Conservation (phyloP, 2,329 filamentous ascomycete genomes). For the Acephala macrosclerotiorum region DNA sequence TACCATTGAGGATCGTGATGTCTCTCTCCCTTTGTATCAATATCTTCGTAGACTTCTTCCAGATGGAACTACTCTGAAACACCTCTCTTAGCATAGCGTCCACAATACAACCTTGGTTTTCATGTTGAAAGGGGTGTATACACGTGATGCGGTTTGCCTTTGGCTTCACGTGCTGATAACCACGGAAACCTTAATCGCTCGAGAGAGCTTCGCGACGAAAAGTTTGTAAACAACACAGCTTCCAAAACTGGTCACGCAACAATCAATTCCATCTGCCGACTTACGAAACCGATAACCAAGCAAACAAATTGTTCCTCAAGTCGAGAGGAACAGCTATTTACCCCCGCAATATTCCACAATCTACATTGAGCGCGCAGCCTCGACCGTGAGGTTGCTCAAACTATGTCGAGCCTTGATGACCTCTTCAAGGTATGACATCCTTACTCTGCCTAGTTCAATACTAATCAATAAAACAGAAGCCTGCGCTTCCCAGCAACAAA, state of each 20-base stretch:
- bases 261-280: not conserved
- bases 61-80: not conserved
- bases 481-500: constrained; percentile 56
- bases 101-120: not conserved
- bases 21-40: not conserved
- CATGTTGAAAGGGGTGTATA: not conserved
- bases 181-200: not conserved
- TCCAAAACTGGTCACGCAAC: not conserved
- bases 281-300: not conserved
- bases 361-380: constrained; percentile 14
- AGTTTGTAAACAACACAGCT: constrained; percentile 4
- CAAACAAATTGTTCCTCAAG: not conserved
- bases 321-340: not conserved
- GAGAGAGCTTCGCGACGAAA: not conserved
- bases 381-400: constrained; percentile 18
- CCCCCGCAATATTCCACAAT: not conserved
- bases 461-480: constrained; percentile 38
- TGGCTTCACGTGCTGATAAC: not conserved
- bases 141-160: not conserved
- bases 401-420: constrained; percentile 42
- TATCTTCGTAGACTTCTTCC: not conserved
- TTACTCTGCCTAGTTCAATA: not conserved
- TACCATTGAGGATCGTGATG: not conserved
- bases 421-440: constrained; percentile 37
- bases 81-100: not conserved